Conservation (phyloP, 306 rosid species). For the Pyrus communis region DNA sequence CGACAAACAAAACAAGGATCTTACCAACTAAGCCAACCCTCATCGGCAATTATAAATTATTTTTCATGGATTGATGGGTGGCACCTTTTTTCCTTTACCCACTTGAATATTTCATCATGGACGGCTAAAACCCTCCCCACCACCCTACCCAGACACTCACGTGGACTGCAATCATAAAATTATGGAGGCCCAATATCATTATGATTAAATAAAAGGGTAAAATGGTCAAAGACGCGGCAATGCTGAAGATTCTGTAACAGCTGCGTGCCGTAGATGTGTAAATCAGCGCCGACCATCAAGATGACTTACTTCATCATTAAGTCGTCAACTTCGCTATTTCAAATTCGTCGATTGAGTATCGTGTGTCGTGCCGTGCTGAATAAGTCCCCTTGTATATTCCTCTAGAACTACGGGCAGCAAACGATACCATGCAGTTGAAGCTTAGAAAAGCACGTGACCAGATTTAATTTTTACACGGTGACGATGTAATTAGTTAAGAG, state of each 20-base stretch:
- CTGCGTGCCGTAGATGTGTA: neutral
- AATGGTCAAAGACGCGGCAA: neutral
- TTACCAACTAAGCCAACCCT: too few relatives aligned
- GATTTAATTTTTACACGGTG: neutral
- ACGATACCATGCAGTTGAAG: neutral
- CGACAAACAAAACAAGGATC: too few relatives aligned
- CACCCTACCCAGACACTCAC: too few relatives aligned
- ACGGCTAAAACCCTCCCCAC: too few relatives aligned
- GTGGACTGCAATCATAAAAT: too few relatives aligned
- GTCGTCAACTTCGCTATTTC: neutral
- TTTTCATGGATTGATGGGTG: too few relatives aligned
- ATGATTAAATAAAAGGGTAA: neutral
- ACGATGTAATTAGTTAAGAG: too few relatives aligned
- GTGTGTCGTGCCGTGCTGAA: neutral
- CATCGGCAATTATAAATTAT: too few relatives aligned
- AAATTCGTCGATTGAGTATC: neutral
- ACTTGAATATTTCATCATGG: too few relatives aligned
- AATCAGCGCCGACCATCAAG: conserved; percentile 25
- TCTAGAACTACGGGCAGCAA: neutral
- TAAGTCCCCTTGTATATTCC: neutral
- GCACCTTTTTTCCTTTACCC: too few relatives aligned
- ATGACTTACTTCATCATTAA: conserved; percentile 14
- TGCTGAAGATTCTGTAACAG: neutral
- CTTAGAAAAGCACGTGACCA: neutral
- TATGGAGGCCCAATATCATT: too few relatives aligned